A percentile compares a stretch with the other conserved stretches of the same genome.
Conservation (phyloP, 2,329 filamentous ascomycete species). For the Dryadomyces quercus-mongolicae region DNA sequence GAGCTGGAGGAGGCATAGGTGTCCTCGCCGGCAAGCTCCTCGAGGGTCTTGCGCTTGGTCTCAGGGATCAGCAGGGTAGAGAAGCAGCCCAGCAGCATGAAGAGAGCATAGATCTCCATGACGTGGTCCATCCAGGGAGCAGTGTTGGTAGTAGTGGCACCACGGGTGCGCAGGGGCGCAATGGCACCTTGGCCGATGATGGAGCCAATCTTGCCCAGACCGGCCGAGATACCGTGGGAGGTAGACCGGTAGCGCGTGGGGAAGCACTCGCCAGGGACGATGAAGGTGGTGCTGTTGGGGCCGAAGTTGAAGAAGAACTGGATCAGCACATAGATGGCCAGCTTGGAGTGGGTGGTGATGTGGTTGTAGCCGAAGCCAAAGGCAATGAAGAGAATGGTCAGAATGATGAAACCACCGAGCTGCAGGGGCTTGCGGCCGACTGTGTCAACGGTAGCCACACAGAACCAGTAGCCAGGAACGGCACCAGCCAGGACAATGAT, state of each 20-base stretch:
- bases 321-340: constrained; percentile 42
- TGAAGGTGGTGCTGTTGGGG: constrained; percentile 45
- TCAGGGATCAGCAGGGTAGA: constrained; percentile 61
- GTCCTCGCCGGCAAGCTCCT: constrained; percentile 35
- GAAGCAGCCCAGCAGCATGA: constrained; percentile 63
- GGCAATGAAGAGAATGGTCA: constrained; percentile 48
- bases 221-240: constrained; percentile 45
- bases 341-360: constrained; percentile 37
- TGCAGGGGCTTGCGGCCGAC: constrained; percentile 70
- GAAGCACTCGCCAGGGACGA: constrained; percentile 44
- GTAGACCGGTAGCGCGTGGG: constrained; percentile 45
- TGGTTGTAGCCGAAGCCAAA: constrained; percentile 52
- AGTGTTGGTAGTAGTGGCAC: constrained; percentile 24
- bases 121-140: constrained; percentile 66
- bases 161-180: constrained; percentile 35
- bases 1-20: constrained; percentile 10
- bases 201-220: constrained; percentile 41
- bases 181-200: constrained; percentile 48
- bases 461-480: constrained; percentile 76
- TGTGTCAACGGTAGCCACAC: constrained; percentile 56
- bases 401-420: constrained; percentile 47
- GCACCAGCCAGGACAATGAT: constrained; percentile 69
- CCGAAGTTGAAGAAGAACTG: constrained; percentile 50
- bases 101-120: constrained; percentile 60
- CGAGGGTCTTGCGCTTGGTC: constrained; percentile 63